phyloP scores from a whole-genome alignment of 1,139 yeast species.

The Suhomyces yuchorum region DNA sequence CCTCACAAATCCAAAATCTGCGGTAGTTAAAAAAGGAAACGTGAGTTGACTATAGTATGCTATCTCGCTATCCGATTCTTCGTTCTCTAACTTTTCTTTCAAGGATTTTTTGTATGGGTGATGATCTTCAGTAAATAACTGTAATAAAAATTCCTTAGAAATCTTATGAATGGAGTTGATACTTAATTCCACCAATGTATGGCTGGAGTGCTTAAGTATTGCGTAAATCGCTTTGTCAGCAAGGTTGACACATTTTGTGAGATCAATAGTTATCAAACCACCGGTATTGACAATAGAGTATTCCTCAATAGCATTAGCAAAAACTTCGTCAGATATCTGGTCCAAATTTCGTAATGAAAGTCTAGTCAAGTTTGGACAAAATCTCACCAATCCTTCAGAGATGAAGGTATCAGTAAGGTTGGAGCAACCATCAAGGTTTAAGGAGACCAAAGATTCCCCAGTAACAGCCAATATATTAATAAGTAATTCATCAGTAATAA shows the following conservation, averaged over 20 bases:
- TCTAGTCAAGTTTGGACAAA: constrained; percentile 54
- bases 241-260: constrained; percentile 66
- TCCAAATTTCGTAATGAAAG: constrained; percentile 58
- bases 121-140: constrained; percentile 40
- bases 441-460: constrained; percentile 59
- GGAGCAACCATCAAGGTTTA: constrained; percentile 73
- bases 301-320: constrained; percentile 55
- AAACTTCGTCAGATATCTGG: constrained; percentile 66
- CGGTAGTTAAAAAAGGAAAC: constrained; percentile 58
- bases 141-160: constrained; percentile 50
- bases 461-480: constrained; percentile 62
- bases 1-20: constrained; percentile 79
- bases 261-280: constrained; percentile 62
- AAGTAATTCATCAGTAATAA: constrained; percentile 71
- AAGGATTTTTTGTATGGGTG: constrained; percentile 38
- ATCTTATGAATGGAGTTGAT: constrained; percentile 71
- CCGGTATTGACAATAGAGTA: constrained; percentile 49
- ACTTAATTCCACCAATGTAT: constrained; percentile 66
- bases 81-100: constrained; percentile 20
- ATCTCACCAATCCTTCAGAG: constrained; percentile 58
- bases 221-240: constrained; percentile 65
- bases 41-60: constrained; percentile 22
- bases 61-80: constrained; percentile 12
- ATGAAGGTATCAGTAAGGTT: constrained; percentile 67
- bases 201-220: constrained; percentile 62